A percentile compares a stretch with the other conserved stretches of the same genome.
Evolutionary conservation across 176 grass and related monocot genomes (phyloP).

Genomic region (Carex pumila): DNA sequence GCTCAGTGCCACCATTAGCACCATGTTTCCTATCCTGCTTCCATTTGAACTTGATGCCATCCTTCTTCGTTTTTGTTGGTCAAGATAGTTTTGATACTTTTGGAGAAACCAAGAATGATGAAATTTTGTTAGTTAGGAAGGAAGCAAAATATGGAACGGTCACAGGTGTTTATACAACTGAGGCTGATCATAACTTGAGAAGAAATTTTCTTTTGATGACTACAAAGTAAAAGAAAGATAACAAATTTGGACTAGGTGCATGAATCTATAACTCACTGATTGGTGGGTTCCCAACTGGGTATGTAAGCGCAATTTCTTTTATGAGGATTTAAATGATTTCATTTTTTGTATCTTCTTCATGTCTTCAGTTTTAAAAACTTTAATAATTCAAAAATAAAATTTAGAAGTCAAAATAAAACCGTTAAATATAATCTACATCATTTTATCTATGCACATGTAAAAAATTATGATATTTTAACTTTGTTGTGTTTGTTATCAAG

Average conservation of each 20-base stretch:
- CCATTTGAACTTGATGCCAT: neutral
- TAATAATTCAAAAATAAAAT: too few species aligned
- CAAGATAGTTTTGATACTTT: neutral
- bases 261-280: neutral
- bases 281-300: neutral
- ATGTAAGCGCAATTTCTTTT: neutral
- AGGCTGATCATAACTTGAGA: neutral
- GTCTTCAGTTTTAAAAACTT: too few species aligned
- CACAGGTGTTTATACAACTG: neutral
- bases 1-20: constrained; percentile 59
- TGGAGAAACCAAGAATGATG: neutral
- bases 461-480: too few species aligned
- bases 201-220: neutral
- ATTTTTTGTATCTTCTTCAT: too few species aligned
- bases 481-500: too few species aligned
- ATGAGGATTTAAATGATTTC: too few species aligned
- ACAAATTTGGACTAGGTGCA: neutral
- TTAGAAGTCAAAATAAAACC: too few species aligned
- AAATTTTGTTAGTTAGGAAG: neutral
- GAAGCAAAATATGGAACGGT: neutral
- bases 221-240: neutral
- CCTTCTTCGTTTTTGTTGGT: neutral
- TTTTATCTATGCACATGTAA: too few species aligned
- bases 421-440: too few species aligned
- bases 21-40: constrained; percentile 20